Evolutionary conservation across 495 filamentous ascomycete genomes (phyloP).

Genomic region (Usnea hakonensis): DNA sequence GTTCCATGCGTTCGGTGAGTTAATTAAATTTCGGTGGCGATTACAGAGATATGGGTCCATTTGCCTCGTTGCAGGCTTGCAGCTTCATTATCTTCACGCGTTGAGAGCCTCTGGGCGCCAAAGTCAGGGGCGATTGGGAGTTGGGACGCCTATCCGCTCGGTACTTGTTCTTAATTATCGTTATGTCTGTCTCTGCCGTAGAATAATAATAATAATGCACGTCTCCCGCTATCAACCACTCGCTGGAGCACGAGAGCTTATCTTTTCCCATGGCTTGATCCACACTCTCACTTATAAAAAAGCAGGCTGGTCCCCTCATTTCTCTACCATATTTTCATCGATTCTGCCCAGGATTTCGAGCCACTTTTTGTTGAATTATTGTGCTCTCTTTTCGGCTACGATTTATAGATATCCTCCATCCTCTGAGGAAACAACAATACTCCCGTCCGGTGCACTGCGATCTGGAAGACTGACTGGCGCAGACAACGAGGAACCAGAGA

Average conservation of each 20-base stretch:
- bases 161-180: background rate
- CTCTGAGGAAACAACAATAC: background rate
- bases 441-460: background rate
- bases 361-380: background rate
- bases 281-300: constrained; percentile 5
- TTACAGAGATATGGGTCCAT: background rate
- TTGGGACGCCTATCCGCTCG: background rate
- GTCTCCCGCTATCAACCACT: constrained; percentile 9
- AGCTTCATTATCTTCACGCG: background rate
- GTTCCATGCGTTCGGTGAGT: background rate
- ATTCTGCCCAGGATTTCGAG: background rate
- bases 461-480: background rate
- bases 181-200: background rate
- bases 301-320: background rate
- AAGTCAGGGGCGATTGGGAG: background rate
- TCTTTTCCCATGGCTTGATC: constrained; percentile 13
- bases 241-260: constrained; percentile 9
- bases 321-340: background rate
- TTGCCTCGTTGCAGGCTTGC: background rate
- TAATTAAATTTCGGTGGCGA: background rate
- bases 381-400: too few species aligned
- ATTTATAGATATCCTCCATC: too few species aligned
- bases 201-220: too few species aligned
- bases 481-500: background rate
- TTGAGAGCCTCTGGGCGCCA: background rate